Percentiles rank a stretch among this genome's conserved stretches.
phyloP scores from a whole-genome alignment of 169 alveolate genomes.

The Plasmodium yoelii region DNA sequence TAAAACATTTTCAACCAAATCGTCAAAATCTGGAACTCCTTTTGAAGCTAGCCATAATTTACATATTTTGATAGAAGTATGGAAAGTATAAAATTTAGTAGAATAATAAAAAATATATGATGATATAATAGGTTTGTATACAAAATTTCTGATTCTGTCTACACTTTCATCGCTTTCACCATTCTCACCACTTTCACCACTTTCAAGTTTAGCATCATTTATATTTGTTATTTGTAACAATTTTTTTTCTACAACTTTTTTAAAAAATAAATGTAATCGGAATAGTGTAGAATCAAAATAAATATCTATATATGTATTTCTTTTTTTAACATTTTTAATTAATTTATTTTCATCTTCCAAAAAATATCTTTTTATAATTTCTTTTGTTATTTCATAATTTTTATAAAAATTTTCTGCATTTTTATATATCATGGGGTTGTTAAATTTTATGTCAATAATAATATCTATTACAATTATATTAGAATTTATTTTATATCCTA shows the following conservation, averaged over 20 bases:
- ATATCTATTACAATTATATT: constrained; percentile 13
- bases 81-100: constrained; percentile 43
- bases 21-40: constrained; percentile 9
- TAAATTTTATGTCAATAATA: constrained; percentile 28
- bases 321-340: constrained; percentile 10
- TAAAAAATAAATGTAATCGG: constrained; percentile 23
- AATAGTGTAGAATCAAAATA: background rate
- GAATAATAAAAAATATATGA: constrained; percentile 34
- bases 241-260: constrained; percentile 26
- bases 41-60: constrained; percentile 36
- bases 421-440: constrained; percentile 10
- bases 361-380: constrained; percentile 4
- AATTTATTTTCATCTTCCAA: background rate
- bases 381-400: constrained; percentile 40
- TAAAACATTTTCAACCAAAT: constrained; percentile 30
- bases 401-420: constrained; percentile 29
- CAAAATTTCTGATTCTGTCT: constrained; percentile 4
- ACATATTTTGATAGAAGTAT: constrained; percentile 33
- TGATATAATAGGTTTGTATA: constrained; percentile 39
- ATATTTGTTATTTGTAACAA: constrained; percentile 36
- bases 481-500: constrained; percentile 27
- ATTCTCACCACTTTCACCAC: constrained; percentile 19
- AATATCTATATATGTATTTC: constrained; percentile 17
- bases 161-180: constrained; percentile 17
- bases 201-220: constrained; percentile 14